phyloP scores from a whole-genome alignment of 148 eudicot genomes.

The Vaccinium myrtillus region DNA sequence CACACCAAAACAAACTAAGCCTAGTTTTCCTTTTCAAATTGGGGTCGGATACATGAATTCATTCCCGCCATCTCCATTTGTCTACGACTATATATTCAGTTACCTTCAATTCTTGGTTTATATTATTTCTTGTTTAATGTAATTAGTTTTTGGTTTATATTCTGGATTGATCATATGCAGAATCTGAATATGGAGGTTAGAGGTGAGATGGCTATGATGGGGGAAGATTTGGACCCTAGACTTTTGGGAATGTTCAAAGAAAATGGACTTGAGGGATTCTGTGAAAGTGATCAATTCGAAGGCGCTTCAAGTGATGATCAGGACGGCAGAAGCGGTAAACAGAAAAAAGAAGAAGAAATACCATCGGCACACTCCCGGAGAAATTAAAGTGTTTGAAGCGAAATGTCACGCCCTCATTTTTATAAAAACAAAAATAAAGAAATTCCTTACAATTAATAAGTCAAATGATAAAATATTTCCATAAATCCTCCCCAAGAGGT shows the following conservation, averaged over 20 bases:
- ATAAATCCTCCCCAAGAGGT: too few relatives aligned
- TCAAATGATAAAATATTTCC: too few relatives aligned
- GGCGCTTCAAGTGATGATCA: constrained; percentile 41
- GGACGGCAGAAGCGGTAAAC: constrained; percentile 22
- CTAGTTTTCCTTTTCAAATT: neutral
- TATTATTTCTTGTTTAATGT: neutral
- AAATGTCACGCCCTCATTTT: too few relatives aligned
- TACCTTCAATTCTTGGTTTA: neutral
- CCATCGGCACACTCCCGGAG: constrained; percentile 75
- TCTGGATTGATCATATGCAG: constrained; percentile 13
- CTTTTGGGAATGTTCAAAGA: constrained; percentile 34
- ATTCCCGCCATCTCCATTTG: neutral
- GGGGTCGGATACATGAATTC: neutral
- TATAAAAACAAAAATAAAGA: too few relatives aligned
- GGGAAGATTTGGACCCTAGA: constrained; percentile 37
- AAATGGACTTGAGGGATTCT: constrained; percentile 39
- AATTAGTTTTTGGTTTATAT: constrained; percentile 3
- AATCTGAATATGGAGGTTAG: constrained; percentile 55
- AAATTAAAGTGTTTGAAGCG: constrained; percentile 80
- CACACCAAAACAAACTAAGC: neutral
- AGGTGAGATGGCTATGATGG: constrained; percentile 45
- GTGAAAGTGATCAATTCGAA: constrained; percentile 68
- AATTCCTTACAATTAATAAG: too few relatives aligned
- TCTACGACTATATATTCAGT: neutral
- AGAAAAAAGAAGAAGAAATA: constrained; percentile 49